These are phyloP conservation scores for Candida labiduridarum DNA, from an alignment of 1,139 yeast species.

Conservation along the genomic window DNA sequence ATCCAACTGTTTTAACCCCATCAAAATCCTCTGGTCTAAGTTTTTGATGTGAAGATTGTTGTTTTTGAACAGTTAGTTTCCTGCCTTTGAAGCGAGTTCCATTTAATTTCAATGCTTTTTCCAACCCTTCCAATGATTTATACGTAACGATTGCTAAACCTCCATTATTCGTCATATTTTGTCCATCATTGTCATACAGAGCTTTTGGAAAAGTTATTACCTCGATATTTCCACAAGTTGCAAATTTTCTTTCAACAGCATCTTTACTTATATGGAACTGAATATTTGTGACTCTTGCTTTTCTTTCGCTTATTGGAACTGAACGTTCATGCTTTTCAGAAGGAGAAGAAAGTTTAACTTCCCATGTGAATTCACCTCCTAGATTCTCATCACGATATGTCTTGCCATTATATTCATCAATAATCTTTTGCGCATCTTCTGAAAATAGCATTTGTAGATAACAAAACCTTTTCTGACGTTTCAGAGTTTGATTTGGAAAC, in stretches of 20 bases:
- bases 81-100: slow-evolving; percentile 42
- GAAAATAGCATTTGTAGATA: slow-evolving; percentile 61
- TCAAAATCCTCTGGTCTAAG: slow-evolving; percentile 25
- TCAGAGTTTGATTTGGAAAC: slow-evolving; percentile 64
- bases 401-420: slow-evolving; percentile 42
- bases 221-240: slow-evolving; percentile 44
- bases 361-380: slow-evolving; percentile 33
- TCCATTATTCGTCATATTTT: slow-evolving; percentile 36
- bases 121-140: slow-evolving; percentile 36
- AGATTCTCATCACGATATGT: slow-evolving; percentile 23
- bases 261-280: slow-evolving; percentile 52
- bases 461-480: slow-evolving; percentile 69
- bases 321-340: slow-evolving; percentile 14
- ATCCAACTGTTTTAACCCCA: slow-evolving; percentile 38
- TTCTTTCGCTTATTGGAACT: slow-evolving; percentile 21
- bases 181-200: slow-evolving; percentile 16
- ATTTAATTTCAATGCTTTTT: slow-evolving; percentile 41
- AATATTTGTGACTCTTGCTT: slow-evolving; percentile 67
- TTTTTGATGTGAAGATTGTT: slow-evolving; percentile 25
- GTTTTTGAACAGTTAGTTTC: slow-evolving; percentile 39
- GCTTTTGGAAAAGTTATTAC: slow-evolving; percentile 52
- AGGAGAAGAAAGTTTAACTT: slow-evolving; percentile 57
- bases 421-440: slow-evolving; percentile 52
- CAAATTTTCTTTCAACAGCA: slow-evolving; percentile 28
- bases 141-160: slow-evolving; percentile 64